Evolutionary conservation across 345 rosid genomes (phyloP), one percentile per base, ranked within the genome.

Genomic region (Murraya koenigii): DNA sequence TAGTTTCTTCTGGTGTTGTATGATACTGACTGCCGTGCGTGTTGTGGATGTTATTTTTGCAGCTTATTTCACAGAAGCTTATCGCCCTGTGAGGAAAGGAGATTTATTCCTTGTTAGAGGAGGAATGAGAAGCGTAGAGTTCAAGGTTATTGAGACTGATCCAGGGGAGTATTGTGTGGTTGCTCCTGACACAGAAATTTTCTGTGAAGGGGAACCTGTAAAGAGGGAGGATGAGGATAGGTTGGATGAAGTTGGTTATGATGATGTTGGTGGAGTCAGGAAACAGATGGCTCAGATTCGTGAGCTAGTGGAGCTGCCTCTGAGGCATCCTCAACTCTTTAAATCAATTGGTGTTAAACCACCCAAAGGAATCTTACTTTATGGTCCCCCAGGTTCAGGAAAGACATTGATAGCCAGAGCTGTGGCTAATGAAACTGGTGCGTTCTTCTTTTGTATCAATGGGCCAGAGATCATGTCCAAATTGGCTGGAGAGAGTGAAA

Each of bases 251-350:
- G 83, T 89, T 55, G 91, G 95, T 25, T 91, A 91, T 84, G 95
- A 91, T 87, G 95, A 91, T 78, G 95, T 89, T 10, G 93, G 93
- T 81, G 93, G 95, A 80, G 92, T 91, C 39, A 76, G 93, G 68
- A 91, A 88, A 80, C 95, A 91, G 75, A 89, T 86, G 90, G 93
- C 93, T 78, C 93, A 89, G 82, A 91, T 89, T 81, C 87, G 93
- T 26, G 95, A 91, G 83, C 81, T 91, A 66, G 92, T 91, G 70
- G 95, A 89, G 85, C 83, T 91, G 7, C 93, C 93, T 3, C 69
- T 91, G 32, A 88, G 93, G 82, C 92, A 89, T 81, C 95, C 92
- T 61, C 93, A 91, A 44, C 95, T 91, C 5, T 91, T 88, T 56
- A 91, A 91, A 75, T 82, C 93, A 28, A 91, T 89, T 73, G 93